phyloP scores from a whole-genome alignment of 257 asterid genomes.

The Misopates orontium region DNA sequence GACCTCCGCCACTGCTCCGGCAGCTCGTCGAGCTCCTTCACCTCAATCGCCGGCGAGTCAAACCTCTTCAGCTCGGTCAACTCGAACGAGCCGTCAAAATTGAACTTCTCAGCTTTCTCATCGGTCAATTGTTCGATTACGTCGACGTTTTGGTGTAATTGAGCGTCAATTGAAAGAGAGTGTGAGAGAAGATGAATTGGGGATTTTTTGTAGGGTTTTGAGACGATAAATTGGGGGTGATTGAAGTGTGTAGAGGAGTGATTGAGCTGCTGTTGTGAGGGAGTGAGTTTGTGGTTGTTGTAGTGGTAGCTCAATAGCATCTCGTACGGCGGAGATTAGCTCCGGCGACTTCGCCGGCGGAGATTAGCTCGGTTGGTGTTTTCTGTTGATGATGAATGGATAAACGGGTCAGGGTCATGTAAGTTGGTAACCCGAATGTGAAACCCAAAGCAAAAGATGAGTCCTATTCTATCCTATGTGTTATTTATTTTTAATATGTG shows the following conservation, averaged over 20 bases:
- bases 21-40: slow-evolving; percentile 75
- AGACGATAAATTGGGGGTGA: slow-evolving; percentile 27
- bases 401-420: slow-evolving; percentile 14
- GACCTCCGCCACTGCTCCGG: slow-evolving; percentile 97
- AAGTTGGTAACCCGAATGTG: slow-evolving; percentile 3
- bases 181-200: slow-evolving; percentile 1
- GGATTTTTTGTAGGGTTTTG: slow-evolving; percentile 31
- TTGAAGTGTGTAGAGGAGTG: slow-evolving; percentile 26
- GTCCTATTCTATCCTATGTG: too few species aligned
- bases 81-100: slow-evolving; percentile 55
- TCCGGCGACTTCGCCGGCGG: too few species aligned
- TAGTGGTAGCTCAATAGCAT: slow-evolving; percentile 51
- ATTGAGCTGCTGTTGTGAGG: slow-evolving; percentile 16
- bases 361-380: too few species aligned
- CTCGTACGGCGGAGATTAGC: slow-evolving; percentile 13
- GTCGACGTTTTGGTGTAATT: slow-evolving; percentile 24
- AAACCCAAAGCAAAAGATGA: neutral
- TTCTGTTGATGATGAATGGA: neutral
- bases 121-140: slow-evolving; percentile 27
- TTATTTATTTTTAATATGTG: too few species aligned
- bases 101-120: slow-evolving; percentile 38
- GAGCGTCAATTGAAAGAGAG: slow-evolving; percentile 11
- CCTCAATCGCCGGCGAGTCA: slow-evolving; percentile 63
- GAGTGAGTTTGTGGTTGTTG: slow-evolving; percentile 23
- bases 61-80: slow-evolving; percentile 58